Conservation (phyloP, 1,284 basidiomycete species). For the Mycena citricolor region DNA sequence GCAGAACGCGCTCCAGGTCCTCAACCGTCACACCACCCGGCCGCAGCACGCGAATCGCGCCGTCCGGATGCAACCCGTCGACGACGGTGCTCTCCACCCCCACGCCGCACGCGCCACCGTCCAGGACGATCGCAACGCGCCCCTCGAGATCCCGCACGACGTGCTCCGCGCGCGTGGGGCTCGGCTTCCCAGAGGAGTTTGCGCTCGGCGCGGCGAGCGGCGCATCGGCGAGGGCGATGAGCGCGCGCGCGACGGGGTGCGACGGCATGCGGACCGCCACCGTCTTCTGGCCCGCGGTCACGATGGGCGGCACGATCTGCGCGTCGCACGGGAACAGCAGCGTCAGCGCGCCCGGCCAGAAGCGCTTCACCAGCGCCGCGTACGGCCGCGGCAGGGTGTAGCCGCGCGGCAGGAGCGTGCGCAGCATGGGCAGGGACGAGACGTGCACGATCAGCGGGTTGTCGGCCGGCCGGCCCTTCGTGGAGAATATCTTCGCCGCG, state of each 20-base stretch:
- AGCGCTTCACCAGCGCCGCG: slow-evolving; percentile 70
- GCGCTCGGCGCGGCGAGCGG: slow-evolving; percentile 96
- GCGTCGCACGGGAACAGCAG: slow-evolving; percentile 83
- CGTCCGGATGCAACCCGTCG: slow-evolving; percentile 76
- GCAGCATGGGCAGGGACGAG: slow-evolving; percentile 82
- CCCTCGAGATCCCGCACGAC: slow-evolving; percentile 80
- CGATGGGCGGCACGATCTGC: slow-evolving; percentile 56
- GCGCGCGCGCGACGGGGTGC: slow-evolving; percentile 88
- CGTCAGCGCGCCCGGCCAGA: slow-evolving; percentile 96
- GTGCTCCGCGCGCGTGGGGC: slow-evolving; percentile 90
- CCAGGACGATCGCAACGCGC: slow-evolving; percentile 78
- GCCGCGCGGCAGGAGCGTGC: slow-evolving; percentile 62
- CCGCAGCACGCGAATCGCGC: slow-evolving; percentile 79
- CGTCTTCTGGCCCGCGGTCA: slow-evolving; percentile 80
- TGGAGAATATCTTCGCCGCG: slow-evolving; percentile 76
- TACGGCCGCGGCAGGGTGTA: slow-evolving; percentile 68
- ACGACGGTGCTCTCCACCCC: slow-evolving; percentile 97
- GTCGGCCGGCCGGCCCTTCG: slow-evolving; percentile 92
- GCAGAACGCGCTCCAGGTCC: slow-evolving; percentile 68
- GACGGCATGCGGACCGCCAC: slow-evolving; percentile 94
- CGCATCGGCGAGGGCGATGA: slow-evolving; percentile 74
- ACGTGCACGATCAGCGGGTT: slow-evolving; percentile 99
- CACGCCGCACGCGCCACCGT: slow-evolving; percentile 89
- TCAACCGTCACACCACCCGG: slow-evolving; percentile 95
- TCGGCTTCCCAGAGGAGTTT: slow-evolving; percentile 92